Base-by-base conservation (phyloP, 768 basidiomycete species). In the Daedaleopsis sinensis region DNA sequence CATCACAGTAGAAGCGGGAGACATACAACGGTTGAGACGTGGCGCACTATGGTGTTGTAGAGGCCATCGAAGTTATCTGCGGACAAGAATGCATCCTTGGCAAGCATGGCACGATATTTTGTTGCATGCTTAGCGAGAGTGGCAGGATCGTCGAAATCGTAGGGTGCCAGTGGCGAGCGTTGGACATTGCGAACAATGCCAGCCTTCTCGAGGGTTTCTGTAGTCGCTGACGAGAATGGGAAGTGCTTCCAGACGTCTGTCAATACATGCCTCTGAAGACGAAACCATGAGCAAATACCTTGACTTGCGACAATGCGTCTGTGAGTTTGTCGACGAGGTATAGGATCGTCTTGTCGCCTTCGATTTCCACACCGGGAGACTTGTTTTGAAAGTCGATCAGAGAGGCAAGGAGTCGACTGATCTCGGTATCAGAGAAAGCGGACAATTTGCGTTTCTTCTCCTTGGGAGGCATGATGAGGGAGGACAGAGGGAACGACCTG, bases 391-490 rank as follows among this genome's bases (percentile, higher is more conserved):
- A 51, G 3, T 51, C 50, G 35, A 35, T 32, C 24, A 51, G 24
- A 19, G 48, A 23, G 5, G 48, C 27, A 27, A 50, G 48, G 24
- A 51, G 50, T 35, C 27, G 50, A 51, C 10, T 35, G 32, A 51
- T 19, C 18, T 51, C 13, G 50, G 50, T 35, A 36, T 51, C 50
- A 51, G 50, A 51, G 12, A 51, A 51, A 32, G 27, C 50, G 16
- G 50, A 51, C 50, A 51, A 35, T 27, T 51, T 51, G 50, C 27
- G 50, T 51, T 51, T 51, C 50, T 51, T 51, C 32, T 32, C 50
- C 10, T 4, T 51, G 50, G 27, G 50, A 51, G 50, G 27, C 50
- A 51, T 51, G 32, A n/a, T 23, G 50, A 51, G 24, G 27, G 32
- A 23, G 12, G 19, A 48, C 47, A 48, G 19, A 15, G 12, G 18